Conservation (phyloP, 805 yeast species). For the Sugiyamaella marilandica region DNA sequence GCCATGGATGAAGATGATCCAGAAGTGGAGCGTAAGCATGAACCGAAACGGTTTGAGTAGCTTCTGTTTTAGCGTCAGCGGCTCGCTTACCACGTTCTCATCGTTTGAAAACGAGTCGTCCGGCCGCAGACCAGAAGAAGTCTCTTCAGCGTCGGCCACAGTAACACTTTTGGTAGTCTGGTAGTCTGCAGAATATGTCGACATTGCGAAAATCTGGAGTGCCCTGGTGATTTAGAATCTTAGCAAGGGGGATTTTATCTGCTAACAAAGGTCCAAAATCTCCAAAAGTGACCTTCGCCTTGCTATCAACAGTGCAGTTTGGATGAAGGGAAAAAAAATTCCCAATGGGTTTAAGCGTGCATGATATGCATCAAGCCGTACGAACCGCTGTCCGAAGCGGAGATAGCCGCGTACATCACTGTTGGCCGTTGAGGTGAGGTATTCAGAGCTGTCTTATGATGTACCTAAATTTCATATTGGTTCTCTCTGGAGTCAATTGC, state of each 20-base stretch:
- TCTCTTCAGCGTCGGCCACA: background rate
- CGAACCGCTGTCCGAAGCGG: background rate
- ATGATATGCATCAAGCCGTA: background rate
- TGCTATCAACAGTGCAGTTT: background rate
- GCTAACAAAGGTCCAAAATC: background rate
- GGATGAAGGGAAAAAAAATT: background rate
- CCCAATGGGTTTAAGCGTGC: background rate
- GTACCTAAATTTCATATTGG: background rate
- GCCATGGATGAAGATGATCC: conserved; percentile 40
- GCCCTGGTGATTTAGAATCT: background rate
- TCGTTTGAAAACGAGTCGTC: background rate
- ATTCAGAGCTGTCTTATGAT: background rate
- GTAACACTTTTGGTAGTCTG: background rate
- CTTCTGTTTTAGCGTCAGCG: background rate
- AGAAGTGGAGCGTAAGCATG: conserved; percentile 33
- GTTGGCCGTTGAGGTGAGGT: background rate
- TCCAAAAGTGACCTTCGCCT: background rate
- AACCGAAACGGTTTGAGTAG: conserved; percentile 22
- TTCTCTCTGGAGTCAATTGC: too few relatives aligned
- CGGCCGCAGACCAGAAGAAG: background rate
- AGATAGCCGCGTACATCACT: too few relatives aligned
- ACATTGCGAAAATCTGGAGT: background rate
- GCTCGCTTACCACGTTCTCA: background rate
- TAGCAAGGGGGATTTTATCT: background rate
- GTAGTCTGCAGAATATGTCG: background rate